Percentiles rank a stretch among this genome's conserved stretches.
Evolutionary conservation across 139 green algal species (phyloP).

Genomic region (Ettlia oleoabundans): DNA sequence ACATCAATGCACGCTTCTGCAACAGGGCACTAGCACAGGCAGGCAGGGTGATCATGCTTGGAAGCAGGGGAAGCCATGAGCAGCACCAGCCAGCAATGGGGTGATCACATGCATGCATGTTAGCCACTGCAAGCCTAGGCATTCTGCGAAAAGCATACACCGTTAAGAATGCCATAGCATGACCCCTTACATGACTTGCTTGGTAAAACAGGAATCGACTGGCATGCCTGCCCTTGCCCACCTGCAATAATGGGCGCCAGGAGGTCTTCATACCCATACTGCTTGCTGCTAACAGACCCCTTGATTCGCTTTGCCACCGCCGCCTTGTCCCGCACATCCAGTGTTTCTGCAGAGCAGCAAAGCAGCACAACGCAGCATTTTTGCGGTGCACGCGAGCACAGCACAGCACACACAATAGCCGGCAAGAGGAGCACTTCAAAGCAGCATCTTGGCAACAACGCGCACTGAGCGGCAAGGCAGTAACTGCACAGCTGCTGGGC

Average conservation of each 20-base stretch:
- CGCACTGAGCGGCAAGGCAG: too few species aligned
- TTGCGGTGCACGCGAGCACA: background rate
- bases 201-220: too few species aligned
- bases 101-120: background rate
- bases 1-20: slow-evolving; percentile 93
- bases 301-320: slow-evolving; percentile 80
- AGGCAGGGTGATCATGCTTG: background rate
- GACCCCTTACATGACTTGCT: background rate
- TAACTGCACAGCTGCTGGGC: too few species aligned
- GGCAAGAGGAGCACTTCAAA: too few species aligned
- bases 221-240: background rate
- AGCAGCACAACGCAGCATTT: background rate
- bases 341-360: slow-evolving; percentile 49
- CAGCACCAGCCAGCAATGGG: background rate
- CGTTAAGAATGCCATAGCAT: too few species aligned
- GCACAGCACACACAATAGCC: background rate
- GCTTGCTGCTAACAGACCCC: slow-evolving; percentile 87
- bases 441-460: too few species aligned
- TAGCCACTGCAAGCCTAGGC: slow-evolving; percentile 86
- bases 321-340: slow-evolving; percentile 84
- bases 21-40: background rate
- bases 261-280: slow-evolving; percentile 90
- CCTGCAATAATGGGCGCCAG: slow-evolving; percentile 87
- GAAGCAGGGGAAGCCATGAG: background rate
- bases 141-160: too few species aligned